These are phyloP conservation scores for Fusarium clavum DNA, from an alignment of 2,329 filamentous ascomycete species.

Conservation along the genomic window DNA sequence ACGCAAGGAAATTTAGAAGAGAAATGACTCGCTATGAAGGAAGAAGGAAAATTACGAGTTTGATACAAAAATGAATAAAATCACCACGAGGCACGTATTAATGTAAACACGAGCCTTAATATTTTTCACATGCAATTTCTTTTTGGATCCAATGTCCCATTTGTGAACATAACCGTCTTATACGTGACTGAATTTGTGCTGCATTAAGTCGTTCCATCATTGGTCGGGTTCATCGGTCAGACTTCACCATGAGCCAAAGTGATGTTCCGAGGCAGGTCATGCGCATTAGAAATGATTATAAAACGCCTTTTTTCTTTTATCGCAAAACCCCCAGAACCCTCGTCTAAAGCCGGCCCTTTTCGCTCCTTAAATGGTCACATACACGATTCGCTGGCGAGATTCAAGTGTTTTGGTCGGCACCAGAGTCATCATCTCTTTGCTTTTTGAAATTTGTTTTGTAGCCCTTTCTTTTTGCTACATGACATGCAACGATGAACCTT, in stretches of 20 bases:
- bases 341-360: slow-evolving; percentile 37
- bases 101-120: slow-evolving; percentile 28
- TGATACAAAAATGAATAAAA: slow-evolving; percentile 40
- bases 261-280: slow-evolving; percentile 28
- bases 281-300: slow-evolving; percentile 28
- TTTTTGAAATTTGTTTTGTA: slow-evolving; percentile 57
- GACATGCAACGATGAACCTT: slow-evolving; percentile 72
- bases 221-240: not conserved
- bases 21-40: slow-evolving; percentile 40
- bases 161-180: not conserved
- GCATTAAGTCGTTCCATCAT: slow-evolving; percentile 1
- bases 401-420: slow-evolving; percentile 40
- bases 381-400: slow-evolving; percentile 28
- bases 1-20: slow-evolving; percentile 35
- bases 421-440: slow-evolving; percentile 52
- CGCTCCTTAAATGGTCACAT: slow-evolving; percentile 40
- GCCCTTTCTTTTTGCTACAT: slow-evolving; percentile 63
- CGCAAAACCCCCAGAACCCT: slow-evolving; percentile 37
- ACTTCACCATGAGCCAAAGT: slow-evolving; percentile 21
- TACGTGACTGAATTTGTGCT: slow-evolving; percentile 2
- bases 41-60: slow-evolving; percentile 40
- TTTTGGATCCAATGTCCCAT: not conserved
- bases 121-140: slow-evolving; percentile 18
- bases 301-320: slow-evolving; percentile 34
- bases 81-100: slow-evolving; percentile 27